Conservation (phyloP, 129 eudicot genomes). For the Solidago caesia region DNA sequence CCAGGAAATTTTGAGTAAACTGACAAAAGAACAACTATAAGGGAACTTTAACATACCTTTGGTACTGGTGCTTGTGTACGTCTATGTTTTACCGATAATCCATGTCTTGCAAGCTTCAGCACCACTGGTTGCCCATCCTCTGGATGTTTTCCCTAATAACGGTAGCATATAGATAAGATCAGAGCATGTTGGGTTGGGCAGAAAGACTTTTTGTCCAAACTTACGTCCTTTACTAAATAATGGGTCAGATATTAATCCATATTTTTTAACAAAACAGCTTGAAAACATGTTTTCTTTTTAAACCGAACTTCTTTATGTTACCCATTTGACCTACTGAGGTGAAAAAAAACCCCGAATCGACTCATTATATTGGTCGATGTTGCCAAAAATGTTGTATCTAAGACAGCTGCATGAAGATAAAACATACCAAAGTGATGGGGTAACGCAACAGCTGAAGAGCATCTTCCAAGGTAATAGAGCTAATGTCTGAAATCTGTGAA, state of each 20-base stretch:
- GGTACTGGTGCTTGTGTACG: slow-evolving; percentile 71
- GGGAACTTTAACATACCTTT: slow-evolving; percentile 49
- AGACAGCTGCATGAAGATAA: background rate
- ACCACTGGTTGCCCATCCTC: slow-evolving; percentile 73
- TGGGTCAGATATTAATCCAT: too few species aligned
- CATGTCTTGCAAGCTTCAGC: slow-evolving; percentile 58
- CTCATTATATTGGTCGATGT: background rate
- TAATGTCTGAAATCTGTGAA: slow-evolving; percentile 55
- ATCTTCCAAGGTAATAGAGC: slow-evolving; percentile 64
- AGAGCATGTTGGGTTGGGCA: too few species aligned
- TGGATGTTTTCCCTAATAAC: slow-evolving; percentile 79
- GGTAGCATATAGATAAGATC: slow-evolving; percentile 2
- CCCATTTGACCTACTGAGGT: background rate
- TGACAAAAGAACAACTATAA: background rate
- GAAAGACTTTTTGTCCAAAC: too few species aligned
- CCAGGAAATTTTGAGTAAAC: background rate
- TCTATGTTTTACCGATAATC: slow-evolving; percentile 69
- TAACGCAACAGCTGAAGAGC: slow-evolving; percentile 81
- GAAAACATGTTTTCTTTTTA: background rate
- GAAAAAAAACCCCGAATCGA: background rate
- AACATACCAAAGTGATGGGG: slow-evolving; percentile 72
- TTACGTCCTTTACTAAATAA: too few species aligned
- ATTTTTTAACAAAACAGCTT: too few species aligned
- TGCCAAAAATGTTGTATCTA: background rate
- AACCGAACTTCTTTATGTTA: background rate